A percentile compares a stretch with the other conserved stretches of the same genome.
Evolutionary conservation across 495 filamentous ascomycete species (phyloP).

Genomic region (Hyaloscypha bicolor): DNA sequence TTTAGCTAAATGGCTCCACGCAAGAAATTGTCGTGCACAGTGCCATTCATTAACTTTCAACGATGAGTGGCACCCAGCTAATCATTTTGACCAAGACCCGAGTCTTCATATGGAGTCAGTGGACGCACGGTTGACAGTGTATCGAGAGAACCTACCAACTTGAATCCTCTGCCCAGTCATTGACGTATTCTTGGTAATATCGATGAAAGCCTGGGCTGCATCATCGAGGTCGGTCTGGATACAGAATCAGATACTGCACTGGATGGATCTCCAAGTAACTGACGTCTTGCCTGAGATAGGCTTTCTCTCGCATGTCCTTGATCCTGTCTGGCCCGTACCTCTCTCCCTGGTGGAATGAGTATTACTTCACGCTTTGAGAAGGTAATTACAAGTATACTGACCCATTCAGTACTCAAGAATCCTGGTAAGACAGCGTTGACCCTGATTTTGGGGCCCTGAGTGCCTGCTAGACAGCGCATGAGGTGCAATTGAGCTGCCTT

Average conservation of each 20-base stretch:
- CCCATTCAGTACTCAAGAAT: slow-evolving; percentile 74
- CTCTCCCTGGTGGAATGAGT: slow-evolving; percentile 40
- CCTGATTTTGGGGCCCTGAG: slow-evolving; percentile 65
- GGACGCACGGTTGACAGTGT: background rate
- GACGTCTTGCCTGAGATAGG: slow-evolving; percentile 49
- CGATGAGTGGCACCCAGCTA: background rate
- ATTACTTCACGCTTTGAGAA: slow-evolving; percentile 15
- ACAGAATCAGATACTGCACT: slow-evolving; percentile 22
- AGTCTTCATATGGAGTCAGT: background rate
- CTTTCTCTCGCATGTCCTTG: slow-evolving; percentile 39
- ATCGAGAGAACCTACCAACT: slow-evolving; percentile 44
- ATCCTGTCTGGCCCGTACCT: slow-evolving; percentile 48
- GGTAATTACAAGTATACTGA: slow-evolving; percentile 31
- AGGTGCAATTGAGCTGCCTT: slow-evolving; percentile 68
- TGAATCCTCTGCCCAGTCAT: slow-evolving; percentile 59
- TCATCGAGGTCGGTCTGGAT: slow-evolving; percentile 55
- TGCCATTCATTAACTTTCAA: background rate
- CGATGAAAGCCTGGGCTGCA: slow-evolving; percentile 53
- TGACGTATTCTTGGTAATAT: slow-evolving; percentile 55
- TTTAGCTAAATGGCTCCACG: background rate
- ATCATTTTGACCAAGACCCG: slow-evolving; percentile 6
- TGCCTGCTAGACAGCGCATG: slow-evolving; percentile 71
- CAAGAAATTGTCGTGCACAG: background rate
- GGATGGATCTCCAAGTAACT: slow-evolving; percentile 7
- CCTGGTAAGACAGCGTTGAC: slow-evolving; percentile 71